These are phyloP conservation scores for Trichoderma parareesei DNA, from an alignment of 495 filamentous ascomycete species.

Conservation along the genomic window DNA sequence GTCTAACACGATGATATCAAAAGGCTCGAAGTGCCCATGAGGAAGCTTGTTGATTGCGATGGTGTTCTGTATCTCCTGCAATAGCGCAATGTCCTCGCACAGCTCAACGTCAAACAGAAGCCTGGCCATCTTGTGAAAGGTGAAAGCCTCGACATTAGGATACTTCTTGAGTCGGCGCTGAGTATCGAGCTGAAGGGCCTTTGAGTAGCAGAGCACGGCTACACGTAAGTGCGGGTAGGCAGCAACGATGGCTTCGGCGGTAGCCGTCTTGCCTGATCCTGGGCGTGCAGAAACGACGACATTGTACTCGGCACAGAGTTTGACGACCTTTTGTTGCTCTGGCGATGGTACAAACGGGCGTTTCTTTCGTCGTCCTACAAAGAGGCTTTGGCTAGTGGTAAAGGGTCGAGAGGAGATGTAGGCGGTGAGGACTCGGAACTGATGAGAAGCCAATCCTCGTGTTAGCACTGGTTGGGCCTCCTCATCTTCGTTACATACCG, in stretches of 20 bases:
- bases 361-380: background rate
- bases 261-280: constrained; percentile 13
- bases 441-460: background rate
- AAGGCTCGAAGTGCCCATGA: constrained; percentile 11
- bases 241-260: constrained; percentile 12
- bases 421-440: background rate
- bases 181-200: constrained; percentile 14
- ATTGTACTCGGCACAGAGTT: constrained; percentile 11
- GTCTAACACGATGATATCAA: constrained; percentile 16
- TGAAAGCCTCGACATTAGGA: constrained; percentile 11
- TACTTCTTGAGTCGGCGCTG: constrained; percentile 13
- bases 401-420: background rate
- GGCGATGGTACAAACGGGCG: constrained; percentile 7
- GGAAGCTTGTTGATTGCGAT: background rate
- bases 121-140: constrained; percentile 11
- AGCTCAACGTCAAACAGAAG: background rate
- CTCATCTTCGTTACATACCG: background rate
- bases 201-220: constrained; percentile 14
- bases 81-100: background rate
- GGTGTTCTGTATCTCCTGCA: too few relatives aligned
- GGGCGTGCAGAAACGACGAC: constrained; percentile 12
- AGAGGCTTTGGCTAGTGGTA: background rate
- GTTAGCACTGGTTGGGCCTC: background rate
- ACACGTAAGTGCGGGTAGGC: constrained; percentile 14
- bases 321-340: constrained; percentile 4